Percentiles rank a stretch among this genome's conserved stretches.
phyloP scores from a whole-genome alignment of 2,329 filamentous ascomycete genomes.

The Pezizomycotina sp. region DNA sequence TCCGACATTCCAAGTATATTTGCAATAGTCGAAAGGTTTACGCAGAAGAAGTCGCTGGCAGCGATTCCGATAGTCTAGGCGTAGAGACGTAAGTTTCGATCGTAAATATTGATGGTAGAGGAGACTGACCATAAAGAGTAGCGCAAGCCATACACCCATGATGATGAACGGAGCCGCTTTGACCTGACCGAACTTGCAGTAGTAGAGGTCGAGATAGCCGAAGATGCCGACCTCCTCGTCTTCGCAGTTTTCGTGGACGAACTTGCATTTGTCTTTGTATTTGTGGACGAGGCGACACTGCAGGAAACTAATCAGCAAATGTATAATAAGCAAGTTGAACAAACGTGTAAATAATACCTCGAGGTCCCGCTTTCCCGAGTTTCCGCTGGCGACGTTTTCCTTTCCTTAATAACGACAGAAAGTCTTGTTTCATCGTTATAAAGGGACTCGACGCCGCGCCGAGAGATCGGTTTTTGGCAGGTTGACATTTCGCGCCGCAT shows the following conservation, averaged over 20 bases:
- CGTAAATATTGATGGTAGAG: background rate
- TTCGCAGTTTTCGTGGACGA: conserved; percentile 62
- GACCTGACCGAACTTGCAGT: conserved; percentile 53
- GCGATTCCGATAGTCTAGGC: conserved; percentile 73
- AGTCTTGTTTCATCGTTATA: too few species aligned
- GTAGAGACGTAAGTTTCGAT: background rate
- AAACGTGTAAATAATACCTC: too few species aligned
- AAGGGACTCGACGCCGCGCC: too few species aligned
- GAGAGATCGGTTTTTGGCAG: too few species aligned
- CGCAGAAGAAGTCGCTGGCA: conserved; percentile 94
- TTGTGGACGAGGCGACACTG: conserved; percentile 70
- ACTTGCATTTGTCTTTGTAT: conserved; percentile 67
- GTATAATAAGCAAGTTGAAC: too few species aligned
- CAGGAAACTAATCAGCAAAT: too few species aligned
- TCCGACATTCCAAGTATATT: conserved; percentile 82
- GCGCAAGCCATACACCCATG: conserved; percentile 63
- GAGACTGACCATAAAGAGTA: conserved; percentile 53
- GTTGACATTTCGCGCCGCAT: too few species aligned
- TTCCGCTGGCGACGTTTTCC: too few species aligned
- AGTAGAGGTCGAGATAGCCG: conserved; percentile 80
- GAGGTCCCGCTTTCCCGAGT: too few species aligned
- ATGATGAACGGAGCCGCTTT: conserved; percentile 65
- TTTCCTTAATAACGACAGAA: too few species aligned
- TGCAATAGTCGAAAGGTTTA: conserved; percentile 88
- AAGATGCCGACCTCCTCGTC: conserved; percentile 83